These are phyloP conservation scores for Capsicum chinense DNA, from an alignment of 257 asterid species.

Conservation along the genomic window DNA sequence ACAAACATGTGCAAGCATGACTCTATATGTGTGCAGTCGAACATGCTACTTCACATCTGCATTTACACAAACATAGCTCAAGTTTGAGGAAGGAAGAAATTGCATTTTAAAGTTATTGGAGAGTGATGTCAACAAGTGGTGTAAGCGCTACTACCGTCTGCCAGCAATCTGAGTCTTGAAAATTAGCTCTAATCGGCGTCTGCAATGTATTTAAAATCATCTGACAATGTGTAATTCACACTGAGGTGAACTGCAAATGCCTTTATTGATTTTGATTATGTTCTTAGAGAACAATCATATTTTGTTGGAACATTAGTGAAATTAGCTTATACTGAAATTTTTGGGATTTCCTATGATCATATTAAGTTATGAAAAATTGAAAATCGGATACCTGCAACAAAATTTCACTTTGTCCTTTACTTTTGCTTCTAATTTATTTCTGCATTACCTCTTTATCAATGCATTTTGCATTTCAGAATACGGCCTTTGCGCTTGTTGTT, in stretches of 20 bases:
- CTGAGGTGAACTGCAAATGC: background rate
- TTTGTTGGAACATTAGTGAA: background rate
- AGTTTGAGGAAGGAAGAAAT: background rate
- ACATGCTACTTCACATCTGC: background rate
- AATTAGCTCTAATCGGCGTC: background rate
- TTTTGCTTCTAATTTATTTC: background rate
- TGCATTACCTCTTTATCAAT: background rate
- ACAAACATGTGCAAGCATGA: background rate
- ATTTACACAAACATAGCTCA: background rate
- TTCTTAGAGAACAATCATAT: background rate
- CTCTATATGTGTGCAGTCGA: background rate
- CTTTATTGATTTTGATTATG: background rate
- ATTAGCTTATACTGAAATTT: background rate
- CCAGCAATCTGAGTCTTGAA: background rate
- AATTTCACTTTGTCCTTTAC: background rate
- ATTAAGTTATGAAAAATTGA: too few species aligned
- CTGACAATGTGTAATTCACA: background rate
- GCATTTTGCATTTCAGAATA: background rate
- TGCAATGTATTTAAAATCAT: background rate
- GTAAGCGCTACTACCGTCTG: background rate
- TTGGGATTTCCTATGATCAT: background rate
- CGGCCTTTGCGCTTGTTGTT: background rate
- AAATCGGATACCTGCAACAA: background rate
- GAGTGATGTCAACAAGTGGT: slow-evolving; percentile 9
- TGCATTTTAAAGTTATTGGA: background rate